phyloP scores from a whole-genome alignment of 2,329 filamentous ascomycete species.

The Pseudogymnoascus sp. region DNA sequence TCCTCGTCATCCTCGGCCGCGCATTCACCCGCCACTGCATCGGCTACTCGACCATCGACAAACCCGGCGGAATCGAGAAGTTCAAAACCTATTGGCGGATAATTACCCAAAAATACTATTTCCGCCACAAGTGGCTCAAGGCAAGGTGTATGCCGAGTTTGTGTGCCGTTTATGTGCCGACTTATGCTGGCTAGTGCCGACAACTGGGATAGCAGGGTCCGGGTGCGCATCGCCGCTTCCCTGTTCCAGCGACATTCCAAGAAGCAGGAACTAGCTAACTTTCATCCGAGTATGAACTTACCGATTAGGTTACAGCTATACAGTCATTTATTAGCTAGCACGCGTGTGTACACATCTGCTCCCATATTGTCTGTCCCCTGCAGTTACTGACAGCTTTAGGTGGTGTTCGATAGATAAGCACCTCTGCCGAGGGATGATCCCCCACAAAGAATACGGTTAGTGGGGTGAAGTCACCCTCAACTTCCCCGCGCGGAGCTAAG shows the following conservation, averaged over 20 bases:
- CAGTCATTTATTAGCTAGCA: background rate
- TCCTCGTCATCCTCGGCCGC: constrained; percentile 63
- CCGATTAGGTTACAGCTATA: background rate
- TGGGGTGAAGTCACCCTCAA: background rate
- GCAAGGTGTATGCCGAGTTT: background rate
- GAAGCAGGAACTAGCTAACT: background rate
- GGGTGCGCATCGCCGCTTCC: background rate
- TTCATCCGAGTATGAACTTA: background rate
- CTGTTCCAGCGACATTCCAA: background rate
- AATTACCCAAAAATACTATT: background rate
- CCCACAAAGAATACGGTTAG: background rate
- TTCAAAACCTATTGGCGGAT: constrained; percentile 53
- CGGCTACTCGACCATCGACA: constrained; percentile 63
- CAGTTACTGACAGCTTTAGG: background rate
- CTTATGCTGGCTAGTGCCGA: background rate
- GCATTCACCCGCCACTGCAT: constrained; percentile 70
- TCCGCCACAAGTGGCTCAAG: background rate
- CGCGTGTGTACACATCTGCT: background rate
- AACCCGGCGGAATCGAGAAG: constrained; percentile 58
- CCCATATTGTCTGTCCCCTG: background rate
- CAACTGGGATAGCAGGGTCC: background rate
- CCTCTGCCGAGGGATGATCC: background rate
- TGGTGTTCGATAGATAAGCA: background rate
- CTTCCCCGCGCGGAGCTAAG: background rate
- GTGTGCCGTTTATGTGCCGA: background rate